phyloP scores from a whole-genome alignment of 116 monocot genomes.

The Zostera marina region DNA sequence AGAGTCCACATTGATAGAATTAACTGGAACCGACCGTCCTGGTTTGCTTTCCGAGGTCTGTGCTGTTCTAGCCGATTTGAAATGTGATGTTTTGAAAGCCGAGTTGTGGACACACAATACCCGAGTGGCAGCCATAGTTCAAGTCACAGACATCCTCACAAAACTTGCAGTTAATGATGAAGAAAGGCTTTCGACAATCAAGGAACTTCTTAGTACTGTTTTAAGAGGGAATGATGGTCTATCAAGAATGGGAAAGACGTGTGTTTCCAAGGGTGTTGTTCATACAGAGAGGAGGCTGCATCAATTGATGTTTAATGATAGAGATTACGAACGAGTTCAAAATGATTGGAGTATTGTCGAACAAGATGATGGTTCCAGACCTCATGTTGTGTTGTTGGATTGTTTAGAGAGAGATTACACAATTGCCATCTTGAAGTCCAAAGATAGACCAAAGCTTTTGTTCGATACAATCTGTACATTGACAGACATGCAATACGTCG shows the following conservation, averaged over 20 bases:
- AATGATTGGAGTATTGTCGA: not conserved
- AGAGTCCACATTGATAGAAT: constrained; percentile 32
- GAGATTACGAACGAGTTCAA: constrained; percentile 25
- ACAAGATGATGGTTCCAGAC: constrained; percentile 1
- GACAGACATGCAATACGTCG: constrained; percentile 47
- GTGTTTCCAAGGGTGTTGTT: constrained; percentile 12
- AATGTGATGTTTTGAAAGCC: constrained; percentile 31
- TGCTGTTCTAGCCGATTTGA: constrained; percentile 28
- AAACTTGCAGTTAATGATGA: constrained; percentile 20
- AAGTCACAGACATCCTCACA: constrained; percentile 19
- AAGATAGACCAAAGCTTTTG: constrained; percentile 45
- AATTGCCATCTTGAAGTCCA: constrained; percentile 29
- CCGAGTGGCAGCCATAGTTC: constrained; percentile 28
- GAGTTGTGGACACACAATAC: constrained; percentile 45
- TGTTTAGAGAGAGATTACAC: constrained; percentile 44
- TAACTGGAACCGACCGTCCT: constrained; percentile 35
- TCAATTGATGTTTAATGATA: constrained; percentile 47
- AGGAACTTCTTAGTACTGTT: constrained; percentile 29
- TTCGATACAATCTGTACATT: constrained; percentile 54
- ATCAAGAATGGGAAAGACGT: constrained; percentile 7
- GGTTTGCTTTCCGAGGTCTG: constrained; percentile 45
- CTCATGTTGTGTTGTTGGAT: constrained; percentile 24
- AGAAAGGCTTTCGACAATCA: constrained; percentile 17
- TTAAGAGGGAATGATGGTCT: constrained; percentile 11
- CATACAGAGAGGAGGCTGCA: constrained; percentile 47